Percentiles rank a stretch among this genome's conserved stretches.
Conservation (phyloP, 345 rosid genomes). For the Corchorus capsularis region DNA sequence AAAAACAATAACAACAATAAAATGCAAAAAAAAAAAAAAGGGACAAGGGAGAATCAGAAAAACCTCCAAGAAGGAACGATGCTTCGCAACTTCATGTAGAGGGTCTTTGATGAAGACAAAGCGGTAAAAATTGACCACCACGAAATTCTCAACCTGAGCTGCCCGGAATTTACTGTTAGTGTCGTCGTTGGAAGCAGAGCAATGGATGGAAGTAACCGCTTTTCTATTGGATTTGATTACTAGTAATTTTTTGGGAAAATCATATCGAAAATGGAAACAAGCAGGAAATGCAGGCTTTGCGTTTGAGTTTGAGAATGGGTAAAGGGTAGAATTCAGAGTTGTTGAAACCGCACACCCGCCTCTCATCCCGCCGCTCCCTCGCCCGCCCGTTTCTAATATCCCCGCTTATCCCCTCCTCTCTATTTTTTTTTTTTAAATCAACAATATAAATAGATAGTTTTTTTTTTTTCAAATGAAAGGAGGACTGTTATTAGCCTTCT, state of each 20-base stretch:
- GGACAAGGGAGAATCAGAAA: background rate
- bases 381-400: too few species aligned
- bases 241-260: background rate
- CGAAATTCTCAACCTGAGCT: constrained; percentile 42
- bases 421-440: too few species aligned
- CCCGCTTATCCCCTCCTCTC: too few species aligned
- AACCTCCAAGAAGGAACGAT: constrained; percentile 69
- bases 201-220: background rate
- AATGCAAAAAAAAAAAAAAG: background rate
- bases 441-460: too few species aligned
- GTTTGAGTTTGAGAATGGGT: too few species aligned
- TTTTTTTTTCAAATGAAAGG: too few species aligned
- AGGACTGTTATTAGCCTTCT: too few species aligned
- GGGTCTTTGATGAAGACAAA: constrained; percentile 67
- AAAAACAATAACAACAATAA: too few species aligned
- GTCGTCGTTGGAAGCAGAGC: background rate
- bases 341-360: too few species aligned
- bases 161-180: background rate
- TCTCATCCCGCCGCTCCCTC: too few species aligned
- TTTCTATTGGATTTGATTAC: background rate
- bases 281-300: too few species aligned
- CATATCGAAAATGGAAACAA: background rate
- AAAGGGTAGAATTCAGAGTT: too few species aligned
- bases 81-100: constrained; percentile 62
- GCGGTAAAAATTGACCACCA: constrained; percentile 78